Conservation (phyloP, 441 rosid species). For the Erodium moschatum region DNA sequence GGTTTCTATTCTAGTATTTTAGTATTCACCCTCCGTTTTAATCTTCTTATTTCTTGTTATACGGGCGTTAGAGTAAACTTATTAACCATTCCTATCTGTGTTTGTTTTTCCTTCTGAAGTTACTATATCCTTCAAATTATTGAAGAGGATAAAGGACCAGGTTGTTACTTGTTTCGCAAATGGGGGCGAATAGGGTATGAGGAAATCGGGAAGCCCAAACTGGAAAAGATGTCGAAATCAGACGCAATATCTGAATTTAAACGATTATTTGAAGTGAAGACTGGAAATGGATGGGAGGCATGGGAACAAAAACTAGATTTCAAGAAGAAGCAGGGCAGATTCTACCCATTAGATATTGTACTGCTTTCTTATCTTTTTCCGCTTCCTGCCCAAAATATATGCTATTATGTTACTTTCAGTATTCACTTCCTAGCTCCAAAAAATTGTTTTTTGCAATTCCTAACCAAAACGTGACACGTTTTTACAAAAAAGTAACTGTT, state of each 20-base stretch:
- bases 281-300: slow-evolving; percentile 82
- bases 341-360: slow-evolving; percentile 91
- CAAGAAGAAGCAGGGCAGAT: slow-evolving; percentile 74
- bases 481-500: too few relatives aligned
- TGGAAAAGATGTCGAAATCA: slow-evolving; percentile 64
- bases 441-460: too few relatives aligned
- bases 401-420: too few relatives aligned
- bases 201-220: slow-evolving; percentile 68
- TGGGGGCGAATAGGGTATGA: slow-evolving; percentile 96
- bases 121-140: slow-evolving; percentile 89
- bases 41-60: slow-evolving; percentile 13
- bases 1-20: too few relatives aligned
- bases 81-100: slow-evolving; percentile 16
- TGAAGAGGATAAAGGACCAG: slow-evolving; percentile 75
- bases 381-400: background rate
- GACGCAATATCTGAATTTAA: slow-evolving; percentile 72
- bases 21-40: background rate
- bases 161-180: slow-evolving; percentile 71
- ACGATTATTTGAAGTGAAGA: slow-evolving; percentile 78
- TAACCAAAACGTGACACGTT: too few relatives aligned
- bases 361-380: slow-evolving; percentile 8
- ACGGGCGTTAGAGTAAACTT: background rate
- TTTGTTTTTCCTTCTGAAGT: slow-evolving; percentile 35
- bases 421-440: too few relatives aligned
- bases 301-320: slow-evolving; percentile 80